phyloP scores from a whole-genome alignment of 345 rosid genomes.

The Limnanthes douglasii region DNA sequence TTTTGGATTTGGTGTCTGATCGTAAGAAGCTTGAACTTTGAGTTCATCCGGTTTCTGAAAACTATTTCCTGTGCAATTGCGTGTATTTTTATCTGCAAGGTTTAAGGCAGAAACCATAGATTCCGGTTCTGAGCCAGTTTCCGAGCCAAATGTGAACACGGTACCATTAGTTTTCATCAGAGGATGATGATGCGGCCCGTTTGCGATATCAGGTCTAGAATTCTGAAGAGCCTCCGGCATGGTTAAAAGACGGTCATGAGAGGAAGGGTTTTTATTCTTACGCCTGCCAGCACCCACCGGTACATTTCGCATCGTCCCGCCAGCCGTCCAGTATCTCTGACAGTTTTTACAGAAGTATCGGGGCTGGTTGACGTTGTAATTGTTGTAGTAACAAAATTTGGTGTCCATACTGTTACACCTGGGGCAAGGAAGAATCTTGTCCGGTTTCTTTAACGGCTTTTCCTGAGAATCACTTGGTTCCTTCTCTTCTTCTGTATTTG shows the following conservation, averaged over 20 bases:
- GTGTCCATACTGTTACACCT: slow-evolving; percentile 75
- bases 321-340: slow-evolving; percentile 91
- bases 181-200: slow-evolving; percentile 52
- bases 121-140: slow-evolving; percentile 55
- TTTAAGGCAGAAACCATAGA: slow-evolving; percentile 74
- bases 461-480: too few relatives aligned
- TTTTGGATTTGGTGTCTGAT: slow-evolving; percentile 12
- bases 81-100: slow-evolving; percentile 58
- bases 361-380: slow-evolving; percentile 81
- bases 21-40: slow-evolving; percentile 18
- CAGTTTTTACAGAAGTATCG: slow-evolving; percentile 84
- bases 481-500: too few relatives aligned
- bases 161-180: too few relatives aligned
- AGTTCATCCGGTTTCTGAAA: slow-evolving; percentile 35
- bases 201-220: too few relatives aligned
- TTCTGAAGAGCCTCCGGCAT: too few relatives aligned
- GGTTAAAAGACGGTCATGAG: slow-evolving; percentile 21
- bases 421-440: slow-evolving; percentile 62
- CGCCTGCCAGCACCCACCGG: slow-evolving; percentile 85
- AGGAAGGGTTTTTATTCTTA: slow-evolving; percentile 46
- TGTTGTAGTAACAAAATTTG: slow-evolving; percentile 83
- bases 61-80: slow-evolving; percentile 24
- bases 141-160: slow-evolving; percentile 65
- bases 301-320: slow-evolving; percentile 78
- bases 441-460: slow-evolving; percentile 40